Conservation (phyloP, 371 early-diverging fungal species). For the Rhizopus delemar region DNA sequence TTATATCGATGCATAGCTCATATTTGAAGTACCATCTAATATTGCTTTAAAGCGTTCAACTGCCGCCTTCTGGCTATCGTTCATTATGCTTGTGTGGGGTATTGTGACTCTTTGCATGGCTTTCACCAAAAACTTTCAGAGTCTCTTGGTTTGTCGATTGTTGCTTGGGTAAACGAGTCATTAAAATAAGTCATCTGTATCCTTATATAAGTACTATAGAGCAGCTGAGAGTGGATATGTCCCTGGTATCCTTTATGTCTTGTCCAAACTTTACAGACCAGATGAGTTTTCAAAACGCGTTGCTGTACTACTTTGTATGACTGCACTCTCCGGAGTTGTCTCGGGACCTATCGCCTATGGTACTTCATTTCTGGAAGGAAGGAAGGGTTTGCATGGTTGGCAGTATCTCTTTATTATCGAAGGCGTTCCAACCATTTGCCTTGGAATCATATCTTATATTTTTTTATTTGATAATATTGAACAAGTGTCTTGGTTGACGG, state of each 20-base stretch:
- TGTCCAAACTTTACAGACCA: slow-evolving; percentile 32
- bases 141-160: slow-evolving; percentile 26
- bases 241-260: slow-evolving; percentile 32
- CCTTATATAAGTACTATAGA: slow-evolving; percentile 7
- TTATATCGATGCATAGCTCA: slow-evolving; percentile 12
- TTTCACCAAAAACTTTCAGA: slow-evolving; percentile 34
- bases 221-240: slow-evolving; percentile 39
- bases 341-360: slow-evolving; percentile 41
- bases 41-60: slow-evolving; percentile 43
- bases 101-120: slow-evolving; percentile 44
- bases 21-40: slow-evolving; percentile 53
- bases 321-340: slow-evolving; percentile 28
- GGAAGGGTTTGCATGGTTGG: slow-evolving; percentile 41
- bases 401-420: slow-evolving; percentile 49
- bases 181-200: neutral
- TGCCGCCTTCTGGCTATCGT: slow-evolving; percentile 46
- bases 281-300: slow-evolving; percentile 29
- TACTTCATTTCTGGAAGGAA: slow-evolving; percentile 36
- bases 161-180: slow-evolving; percentile 35
- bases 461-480: slow-evolving; percentile 34
- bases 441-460: slow-evolving; percentile 37
- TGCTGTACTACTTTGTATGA: slow-evolving; percentile 27
- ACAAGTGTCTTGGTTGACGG: slow-evolving; percentile 28
- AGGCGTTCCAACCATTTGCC: slow-evolving; percentile 36
- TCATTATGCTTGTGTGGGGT: slow-evolving; percentile 54